phyloP scores from a whole-genome alignment of 73 alveolate genomes.

The Vitrella brassicaformis region DNA sequence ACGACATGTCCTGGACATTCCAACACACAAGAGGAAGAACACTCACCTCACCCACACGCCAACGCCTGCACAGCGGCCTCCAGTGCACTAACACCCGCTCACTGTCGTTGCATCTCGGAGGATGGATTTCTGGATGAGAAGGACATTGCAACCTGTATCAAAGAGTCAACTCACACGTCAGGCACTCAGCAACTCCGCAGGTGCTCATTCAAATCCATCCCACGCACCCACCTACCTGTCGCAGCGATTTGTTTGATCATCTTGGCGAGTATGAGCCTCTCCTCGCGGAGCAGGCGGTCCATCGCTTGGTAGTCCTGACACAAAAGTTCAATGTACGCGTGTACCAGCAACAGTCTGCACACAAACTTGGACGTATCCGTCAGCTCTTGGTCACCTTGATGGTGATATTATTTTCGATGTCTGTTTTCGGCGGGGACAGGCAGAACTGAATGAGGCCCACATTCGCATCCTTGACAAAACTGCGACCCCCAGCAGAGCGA shows the following conservation, averaged over 20 bases:
- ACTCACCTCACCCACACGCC: no score
- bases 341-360: neutral
- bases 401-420: conserved; percentile 85
- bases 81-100: no score
- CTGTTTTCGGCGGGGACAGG: conserved; percentile 97
- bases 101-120: conserved; percentile 98
- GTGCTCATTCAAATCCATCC: no score
- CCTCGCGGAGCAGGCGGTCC: conserved; percentile 97
- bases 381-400: neutral
- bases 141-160: conserved; percentile 98
- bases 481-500: no score
- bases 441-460: conserved; percentile 96
- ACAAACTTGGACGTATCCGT: neutral
- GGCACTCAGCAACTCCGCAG: no score
- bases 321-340: conserved; percentile 7
- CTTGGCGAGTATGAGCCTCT: conserved; percentile 76
- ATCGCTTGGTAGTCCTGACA: conserved; percentile 91
- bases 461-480: conserved; percentile 87
- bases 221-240: no score
- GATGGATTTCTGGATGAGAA: conserved; percentile 88
- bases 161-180: no score
- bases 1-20: conserved; percentile 85
- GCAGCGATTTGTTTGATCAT: conserved; percentile 85
- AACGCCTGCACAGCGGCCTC: no score
- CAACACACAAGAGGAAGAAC: no score